Base-by-base conservation (phyloP, 495 filamentous ascomycete genomes). In the Saxophila tyrrhenica region DNA sequence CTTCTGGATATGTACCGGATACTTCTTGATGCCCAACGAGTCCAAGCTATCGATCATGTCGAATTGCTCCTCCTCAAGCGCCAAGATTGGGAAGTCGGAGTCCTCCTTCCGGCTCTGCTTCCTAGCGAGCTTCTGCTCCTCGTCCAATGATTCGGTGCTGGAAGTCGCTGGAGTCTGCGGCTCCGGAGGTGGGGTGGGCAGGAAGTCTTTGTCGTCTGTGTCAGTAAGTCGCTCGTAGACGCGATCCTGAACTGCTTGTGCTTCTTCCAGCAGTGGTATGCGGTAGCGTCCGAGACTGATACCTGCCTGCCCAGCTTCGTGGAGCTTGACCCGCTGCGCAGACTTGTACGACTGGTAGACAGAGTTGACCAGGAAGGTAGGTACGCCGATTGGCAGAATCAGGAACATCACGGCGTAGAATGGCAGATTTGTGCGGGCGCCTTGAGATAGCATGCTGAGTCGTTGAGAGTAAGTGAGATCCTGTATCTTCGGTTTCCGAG, bases 1-100 rank as follows among this genome's bases (percentile, higher is more conserved):
- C 1, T 89, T 82, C 46, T 94, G 87, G 39, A 98, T 96, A 69
- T 85, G 82, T 2, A 95, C 86, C 0, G 80, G 82, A 68, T 86
- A 91, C 68, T 92, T 96, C 19, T 75, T 77, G 70, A 84, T 89
- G 10, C 83, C 82, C 0, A 94, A 11, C 10, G 71, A 65, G 62
- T 96, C 84, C 56, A 98, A 69, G 16, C 81, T 79, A 17, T 84
- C 70, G 46, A 95, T 83, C 71, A 95, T 95, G 20, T 72, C 70
- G 65, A 94, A 91, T 66, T 98, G 92, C 22, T 80, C 80, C 2
- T 78, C 73, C 1, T 86, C 80, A 43, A 98, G 69, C 25, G 88
- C 87, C 46, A 96, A 73, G 1, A 79, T 88, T 1, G 85, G 87
- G 47, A 77, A 74, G 2, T 73, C 68, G 25, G 55, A 49, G 25